These are phyloP conservation scores for Aphanomyces stellatus DNA, from an alignment of 352 stramenopile species.

Conservation along the genomic window DNA sequence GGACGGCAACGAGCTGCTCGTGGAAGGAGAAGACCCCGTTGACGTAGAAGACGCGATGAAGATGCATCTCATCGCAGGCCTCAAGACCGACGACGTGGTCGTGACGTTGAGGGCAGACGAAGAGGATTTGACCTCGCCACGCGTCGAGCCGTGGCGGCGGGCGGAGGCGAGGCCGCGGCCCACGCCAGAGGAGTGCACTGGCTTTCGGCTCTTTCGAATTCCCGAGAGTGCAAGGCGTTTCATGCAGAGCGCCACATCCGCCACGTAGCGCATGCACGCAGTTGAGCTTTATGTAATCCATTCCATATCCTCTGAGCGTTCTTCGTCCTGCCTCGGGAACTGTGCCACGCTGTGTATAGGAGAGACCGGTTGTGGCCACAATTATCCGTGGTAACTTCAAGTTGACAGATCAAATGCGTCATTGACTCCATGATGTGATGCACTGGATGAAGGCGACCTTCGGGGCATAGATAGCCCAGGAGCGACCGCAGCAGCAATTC, in stretches of 20 bases:
- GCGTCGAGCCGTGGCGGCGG: not conserved
- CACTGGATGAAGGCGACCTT: too few relatives aligned
- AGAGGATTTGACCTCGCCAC: not conserved
- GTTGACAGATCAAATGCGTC: too few relatives aligned
- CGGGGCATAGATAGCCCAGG: too few relatives aligned
- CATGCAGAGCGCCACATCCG: slow-evolving; percentile 11
- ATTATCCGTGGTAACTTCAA: too few relatives aligned
- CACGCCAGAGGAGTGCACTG: not conserved
- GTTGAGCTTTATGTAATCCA: too few relatives aligned
- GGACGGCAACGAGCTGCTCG: not conserved
- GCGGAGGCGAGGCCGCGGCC: not conserved
- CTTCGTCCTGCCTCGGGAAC: too few relatives aligned
- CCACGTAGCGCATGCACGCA: not conserved
- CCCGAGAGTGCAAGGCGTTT: slow-evolving; percentile 14
- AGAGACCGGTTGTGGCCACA: too few relatives aligned
- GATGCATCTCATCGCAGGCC: not conserved
- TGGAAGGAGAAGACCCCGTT: not conserved
- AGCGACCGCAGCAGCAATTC: too few relatives aligned
- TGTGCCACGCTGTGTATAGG: too few relatives aligned
- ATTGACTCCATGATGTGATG: too few relatives aligned
- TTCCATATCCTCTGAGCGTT: too few relatives aligned
- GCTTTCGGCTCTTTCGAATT: slow-evolving; percentile 20
- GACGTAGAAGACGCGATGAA: slow-evolving; percentile 15
- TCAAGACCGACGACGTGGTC: slow-evolving; percentile 10
- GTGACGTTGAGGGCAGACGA: not conserved